phyloP scores from a whole-genome alignment of 2,329 filamentous ascomycete species.

The Lachnellula occidentalis region DNA sequence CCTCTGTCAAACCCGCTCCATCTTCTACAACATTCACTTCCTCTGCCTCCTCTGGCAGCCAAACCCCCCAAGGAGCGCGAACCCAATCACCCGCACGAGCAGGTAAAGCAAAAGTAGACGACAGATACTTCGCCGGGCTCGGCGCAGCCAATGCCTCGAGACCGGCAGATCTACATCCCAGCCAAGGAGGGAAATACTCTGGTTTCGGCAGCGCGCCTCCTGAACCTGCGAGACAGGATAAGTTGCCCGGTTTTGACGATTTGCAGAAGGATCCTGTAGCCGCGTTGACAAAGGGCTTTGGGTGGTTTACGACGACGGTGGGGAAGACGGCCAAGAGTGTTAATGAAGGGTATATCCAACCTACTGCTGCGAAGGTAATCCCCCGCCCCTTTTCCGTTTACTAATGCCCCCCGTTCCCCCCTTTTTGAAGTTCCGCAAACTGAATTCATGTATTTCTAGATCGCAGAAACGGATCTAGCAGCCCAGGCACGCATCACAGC shows the following conservation, averaged over 20 bases:
- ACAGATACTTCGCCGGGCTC: slow-evolving; percentile 83
- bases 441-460: slow-evolving; percentile 42
- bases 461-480: slow-evolving; percentile 75
- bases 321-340: slow-evolving; percentile 86
- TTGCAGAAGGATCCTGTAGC: slow-evolving; percentile 87
- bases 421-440: slow-evolving; percentile 2
- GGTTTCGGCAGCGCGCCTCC: slow-evolving; percentile 76
- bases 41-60: slow-evolving; percentile 20
- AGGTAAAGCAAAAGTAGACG: slow-evolving; percentile 62
- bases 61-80: slow-evolving; percentile 24
- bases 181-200: slow-evolving; percentile 84
- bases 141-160: slow-evolving; percentile 77
- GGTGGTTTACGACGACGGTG: slow-evolving; percentile 86
- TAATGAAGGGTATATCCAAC: slow-evolving; percentile 87
- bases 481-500: slow-evolving; percentile 58
- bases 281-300: slow-evolving; percentile 85
- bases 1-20: slow-evolving; percentile 51
- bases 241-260: slow-evolving; percentile 70
- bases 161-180: slow-evolving; percentile 70
- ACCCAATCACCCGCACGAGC: slow-evolving; percentile 28
- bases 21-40: slow-evolving; percentile 16
- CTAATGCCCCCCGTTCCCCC: too few species aligned
- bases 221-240: slow-evolving; percentile 41
- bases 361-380: slow-evolving; percentile 78
- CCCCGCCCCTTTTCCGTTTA: slow-evolving; percentile 6